A percentile compares a stretch with the other conserved stretches of the same genome.
Conservation (phyloP, 345 rosid species). For the Citrus sinensis region DVS_A1.0 CM039164.1:1307501-1308000, state of each 20-base stretch:
- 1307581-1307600: slow-evolving; percentile 89
- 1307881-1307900: slow-evolving; percentile 93
- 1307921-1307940: not conserved
- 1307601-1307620: slow-evolving; percentile 93
- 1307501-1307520: slow-evolving; percentile 70
- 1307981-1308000: not conserved
- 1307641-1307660: slow-evolving; percentile 81
- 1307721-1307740: not conserved
- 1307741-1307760: not conserved
- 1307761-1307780: not conserved
- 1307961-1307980: not conserved
- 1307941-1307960: not conserved
- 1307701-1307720: not conserved
- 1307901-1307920: not conserved
- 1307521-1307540: slow-evolving; percentile 39
- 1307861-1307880: slow-evolving; percentile 95
- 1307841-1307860: slow-evolving; percentile 89
- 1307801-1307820: slow-evolving; percentile 51
- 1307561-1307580: slow-evolving; percentile 72
- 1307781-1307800: not conserved
- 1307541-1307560: slow-evolving; percentile 35
- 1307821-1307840: slow-evolving; percentile 89
- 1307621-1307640: slow-evolving; percentile 90
- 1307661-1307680: slow-evolving; percentile 11
- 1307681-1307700: not conserved